Evolutionary conservation across 306 rosid genomes (phyloP), one percentile per base, ranked within the genome.

Genomic region (Lablab purpureus): DNA sequence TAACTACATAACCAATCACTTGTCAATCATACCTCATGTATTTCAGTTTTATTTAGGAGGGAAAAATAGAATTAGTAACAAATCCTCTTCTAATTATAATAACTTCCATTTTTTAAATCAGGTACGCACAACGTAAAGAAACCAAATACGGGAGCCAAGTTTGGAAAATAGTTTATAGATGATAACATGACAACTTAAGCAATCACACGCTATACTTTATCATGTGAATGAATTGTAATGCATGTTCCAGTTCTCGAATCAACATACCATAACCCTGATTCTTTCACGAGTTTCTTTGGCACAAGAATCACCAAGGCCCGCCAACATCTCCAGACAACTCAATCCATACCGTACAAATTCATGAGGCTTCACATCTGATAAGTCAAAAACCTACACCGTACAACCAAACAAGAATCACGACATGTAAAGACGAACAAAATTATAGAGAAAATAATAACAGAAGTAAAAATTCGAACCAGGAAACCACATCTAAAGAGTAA

Each of bases 351-450:
- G 82, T 22, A 96, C 91, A 84, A 93, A 96, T 67, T 93, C 99
- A 73, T 88, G 87, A 74, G 99, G 99, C 88, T 91, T 93, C 87
- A 96, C 99, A 85, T 93, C 98, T 10, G 75, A 43, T 37, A 96
- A 71, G 75, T 88, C 98, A 78, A 96, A 91, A 84, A 96, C 97
- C 99, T 96, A 90, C 84, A 84, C 3, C 17, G 10, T 6, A 25
- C 50, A 82, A 58, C 22, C 47, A 45, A 41, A 67, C 17, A 49
- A 50, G 76, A 74, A 59, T 51, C 69, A 77, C 14, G 0, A 55
- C 30, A 14, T 56, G 27, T 67, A 77, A 74, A 50, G 18, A 52
- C 36, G 23, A 36, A 67, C 27, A 67, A 13, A 23, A 5, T 22
- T 50, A 11, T 7, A 50, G n/a, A 55, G 67, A 34, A 8, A 65